Conservation (phyloP, 2,329 filamentous ascomycete genomes). For the Hymenoscyphus repandus region DNA sequence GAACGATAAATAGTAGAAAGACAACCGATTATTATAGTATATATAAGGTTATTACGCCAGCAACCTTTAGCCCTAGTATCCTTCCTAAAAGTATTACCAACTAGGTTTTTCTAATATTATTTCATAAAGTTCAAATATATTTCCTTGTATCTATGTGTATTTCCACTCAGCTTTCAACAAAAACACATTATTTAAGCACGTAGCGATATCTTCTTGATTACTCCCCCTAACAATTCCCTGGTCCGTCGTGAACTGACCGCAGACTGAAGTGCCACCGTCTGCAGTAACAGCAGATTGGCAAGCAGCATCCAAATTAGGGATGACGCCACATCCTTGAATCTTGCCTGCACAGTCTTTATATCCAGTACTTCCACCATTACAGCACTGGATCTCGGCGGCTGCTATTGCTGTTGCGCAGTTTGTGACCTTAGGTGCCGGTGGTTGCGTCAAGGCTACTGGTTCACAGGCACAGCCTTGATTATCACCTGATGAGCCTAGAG, state of each 20-base stretch:
- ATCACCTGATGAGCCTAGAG: not conserved
- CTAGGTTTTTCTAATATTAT: too few relatives aligned
- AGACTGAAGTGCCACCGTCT: not conserved
- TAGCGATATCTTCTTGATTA: not conserved
- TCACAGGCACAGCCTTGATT: not conserved
- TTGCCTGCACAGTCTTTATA: not conserved
- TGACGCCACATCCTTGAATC: not conserved
- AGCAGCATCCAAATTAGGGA: not conserved
- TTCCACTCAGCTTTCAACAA: not conserved
- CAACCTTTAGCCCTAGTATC: too few relatives aligned
- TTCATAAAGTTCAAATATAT: too few relatives aligned
- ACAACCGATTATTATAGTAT: too few relatives aligned
- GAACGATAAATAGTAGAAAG: too few relatives aligned
- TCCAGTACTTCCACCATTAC: not conserved
- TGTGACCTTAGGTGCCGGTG: not conserved
- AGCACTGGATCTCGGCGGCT: not conserved
- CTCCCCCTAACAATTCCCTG: not conserved
- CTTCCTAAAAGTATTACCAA: too few relatives aligned
- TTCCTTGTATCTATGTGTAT: not conserved
- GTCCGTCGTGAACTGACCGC: not conserved
- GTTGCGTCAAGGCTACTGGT: not conserved
- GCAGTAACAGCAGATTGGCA: not conserved
- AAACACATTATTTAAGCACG: not conserved
- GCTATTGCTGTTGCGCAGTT: not conserved
- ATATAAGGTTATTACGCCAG: too few relatives aligned